Conservation (phyloP, 2,329 filamentous ascomycete species). For the Chlorencoelia australis region DNA sequence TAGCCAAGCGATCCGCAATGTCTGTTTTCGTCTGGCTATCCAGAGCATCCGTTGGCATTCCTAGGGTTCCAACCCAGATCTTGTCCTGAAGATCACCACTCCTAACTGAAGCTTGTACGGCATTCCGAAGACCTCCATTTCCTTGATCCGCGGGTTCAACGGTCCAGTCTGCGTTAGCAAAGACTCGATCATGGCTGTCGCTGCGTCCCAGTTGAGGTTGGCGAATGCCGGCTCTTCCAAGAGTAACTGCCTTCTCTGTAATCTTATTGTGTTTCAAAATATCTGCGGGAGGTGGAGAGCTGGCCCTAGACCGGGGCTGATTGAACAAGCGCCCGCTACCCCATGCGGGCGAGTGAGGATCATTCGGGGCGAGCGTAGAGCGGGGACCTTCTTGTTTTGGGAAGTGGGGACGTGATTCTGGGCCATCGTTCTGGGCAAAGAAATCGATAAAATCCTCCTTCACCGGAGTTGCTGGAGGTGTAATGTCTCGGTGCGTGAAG, state of each 20-base stretch:
- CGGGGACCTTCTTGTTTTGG: constrained; percentile 37
- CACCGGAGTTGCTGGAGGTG: constrained; percentile 27
- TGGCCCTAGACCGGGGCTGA: constrained; percentile 68
- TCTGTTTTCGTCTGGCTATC: constrained; percentile 66
- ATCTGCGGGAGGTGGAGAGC: constrained; percentile 63
- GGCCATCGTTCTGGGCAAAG: constrained; percentile 48
- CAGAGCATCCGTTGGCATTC: constrained; percentile 86
- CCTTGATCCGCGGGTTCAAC: constrained; percentile 81
- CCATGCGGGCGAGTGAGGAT: constrained; percentile 70
- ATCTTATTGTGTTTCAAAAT: constrained; percentile 59
- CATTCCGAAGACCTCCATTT: constrained; percentile 85
- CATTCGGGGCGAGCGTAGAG: constrained; percentile 53
- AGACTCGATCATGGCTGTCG: constrained; percentile 57
- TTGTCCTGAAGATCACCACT: constrained; percentile 62
- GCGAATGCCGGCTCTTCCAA: constrained; percentile 46
- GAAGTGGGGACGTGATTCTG: constrained; percentile 42
- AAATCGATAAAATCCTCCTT: constrained; percentile 34
- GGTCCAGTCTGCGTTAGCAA: constrained; percentile 71
- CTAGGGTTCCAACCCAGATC: constrained; percentile 85
- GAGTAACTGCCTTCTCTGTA: constrained; percentile 45
- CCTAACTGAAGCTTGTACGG: constrained; percentile 66
- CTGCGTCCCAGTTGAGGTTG: constrained; percentile 47
- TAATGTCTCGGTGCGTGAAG: constrained; percentile 23
- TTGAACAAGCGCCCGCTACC: constrained; percentile 35
- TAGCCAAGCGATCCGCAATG: constrained; percentile 72